phyloP scores from a whole-genome alignment of 1,284 basidiomycete species.

The Sanghuangporus sanghuang region DNA sequence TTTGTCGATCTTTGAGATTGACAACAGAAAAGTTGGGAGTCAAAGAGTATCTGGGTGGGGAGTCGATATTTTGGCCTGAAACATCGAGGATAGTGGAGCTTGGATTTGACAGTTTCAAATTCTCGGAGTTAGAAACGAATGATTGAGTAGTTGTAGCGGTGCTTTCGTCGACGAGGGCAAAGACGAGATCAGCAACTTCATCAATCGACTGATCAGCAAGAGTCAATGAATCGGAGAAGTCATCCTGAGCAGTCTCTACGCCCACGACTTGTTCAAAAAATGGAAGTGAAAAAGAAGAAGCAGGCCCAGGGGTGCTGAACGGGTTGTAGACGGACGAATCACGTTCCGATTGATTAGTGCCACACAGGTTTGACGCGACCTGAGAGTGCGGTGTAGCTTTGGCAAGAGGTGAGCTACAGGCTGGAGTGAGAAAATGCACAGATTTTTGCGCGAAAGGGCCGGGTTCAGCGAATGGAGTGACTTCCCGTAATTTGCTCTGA shows the following conservation, averaged over 20 bases:
- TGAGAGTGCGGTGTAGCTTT: background rate
- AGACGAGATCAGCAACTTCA: background rate
- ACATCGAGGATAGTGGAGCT: slow-evolving; percentile 5
- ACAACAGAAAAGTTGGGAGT: slow-evolving; percentile 36
- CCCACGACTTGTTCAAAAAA: background rate
- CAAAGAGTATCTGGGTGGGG: slow-evolving; percentile 45
- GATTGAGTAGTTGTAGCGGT: background rate
- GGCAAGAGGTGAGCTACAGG: background rate
- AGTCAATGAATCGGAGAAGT: slow-evolving; percentile 4
- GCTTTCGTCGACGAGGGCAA: background rate
- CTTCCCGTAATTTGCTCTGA: background rate
- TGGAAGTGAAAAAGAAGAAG: slow-evolving; percentile 7
- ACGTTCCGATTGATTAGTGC: background rate
- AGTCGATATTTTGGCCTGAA: slow-evolving; percentile 41
- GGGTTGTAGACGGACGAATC: slow-evolving; percentile 3
- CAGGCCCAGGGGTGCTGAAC: slow-evolving; percentile 14
- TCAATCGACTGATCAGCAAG: background rate
- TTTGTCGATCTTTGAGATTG: slow-evolving; percentile 18
- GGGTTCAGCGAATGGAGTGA: background rate
- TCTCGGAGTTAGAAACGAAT: background rate
- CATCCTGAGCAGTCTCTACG: background rate
- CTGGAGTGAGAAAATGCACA: slow-evolving; percentile 6
- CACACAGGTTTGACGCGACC: background rate
- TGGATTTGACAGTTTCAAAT: slow-evolving; percentile 3
- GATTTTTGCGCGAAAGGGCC: slow-evolving; percentile 2